These are phyloP conservation scores for Chaetoscypha palmicola DNA, from an alignment of 2,329 filamentous ascomycete species.

Conservation along the genomic window DNA sequence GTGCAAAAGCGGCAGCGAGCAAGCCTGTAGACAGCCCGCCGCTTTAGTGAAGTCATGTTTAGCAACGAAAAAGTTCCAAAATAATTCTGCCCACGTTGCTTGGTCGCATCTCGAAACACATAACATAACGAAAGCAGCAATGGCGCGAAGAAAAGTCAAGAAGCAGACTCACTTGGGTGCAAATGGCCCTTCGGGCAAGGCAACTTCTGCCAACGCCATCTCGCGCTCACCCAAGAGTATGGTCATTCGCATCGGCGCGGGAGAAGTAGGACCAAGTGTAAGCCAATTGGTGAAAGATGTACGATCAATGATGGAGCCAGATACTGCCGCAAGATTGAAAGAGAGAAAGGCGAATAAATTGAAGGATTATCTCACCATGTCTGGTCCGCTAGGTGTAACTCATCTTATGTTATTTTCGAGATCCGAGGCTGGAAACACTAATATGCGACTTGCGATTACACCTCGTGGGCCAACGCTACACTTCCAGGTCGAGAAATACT, in stretches of 20 bases:
- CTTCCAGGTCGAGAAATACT: constrained; percentile 93
- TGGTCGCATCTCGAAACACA: not conserved
- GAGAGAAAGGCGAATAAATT: constrained; percentile 84
- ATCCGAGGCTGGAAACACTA: constrained; percentile 84
- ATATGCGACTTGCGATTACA: constrained; percentile 78
- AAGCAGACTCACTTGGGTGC: constrained; percentile 79
- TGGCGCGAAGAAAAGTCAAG: constrained; percentile 78
- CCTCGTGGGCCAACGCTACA: constrained; percentile 88
- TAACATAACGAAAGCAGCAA: constrained; percentile 35
- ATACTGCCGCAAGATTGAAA: constrained; percentile 81
- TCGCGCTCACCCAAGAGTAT: constrained; percentile 82
- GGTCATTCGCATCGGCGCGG: constrained; percentile 94
- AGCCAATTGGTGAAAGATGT: constrained; percentile 90
- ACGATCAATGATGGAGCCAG: constrained; percentile 89
- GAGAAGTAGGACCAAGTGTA: constrained; percentile 85
- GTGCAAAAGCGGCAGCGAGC: not conserved
- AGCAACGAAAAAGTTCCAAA: constrained; percentile 17
- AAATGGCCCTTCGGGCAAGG: constrained; percentile 42
- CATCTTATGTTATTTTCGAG: constrained; percentile 91
- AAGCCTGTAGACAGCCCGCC: constrained; percentile 5
- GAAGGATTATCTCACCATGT: constrained; percentile 92
- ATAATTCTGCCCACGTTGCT: constrained; percentile 18
- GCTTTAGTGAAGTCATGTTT: constrained; percentile 14
- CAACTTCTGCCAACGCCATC: constrained; percentile 51
- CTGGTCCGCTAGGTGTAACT: constrained; percentile 84